Evolutionary conservation across 108 stramenopile species (phyloP), one percentile per base, ranked within the genome.

Genomic region (Mediolabrus comicus): DNA sequence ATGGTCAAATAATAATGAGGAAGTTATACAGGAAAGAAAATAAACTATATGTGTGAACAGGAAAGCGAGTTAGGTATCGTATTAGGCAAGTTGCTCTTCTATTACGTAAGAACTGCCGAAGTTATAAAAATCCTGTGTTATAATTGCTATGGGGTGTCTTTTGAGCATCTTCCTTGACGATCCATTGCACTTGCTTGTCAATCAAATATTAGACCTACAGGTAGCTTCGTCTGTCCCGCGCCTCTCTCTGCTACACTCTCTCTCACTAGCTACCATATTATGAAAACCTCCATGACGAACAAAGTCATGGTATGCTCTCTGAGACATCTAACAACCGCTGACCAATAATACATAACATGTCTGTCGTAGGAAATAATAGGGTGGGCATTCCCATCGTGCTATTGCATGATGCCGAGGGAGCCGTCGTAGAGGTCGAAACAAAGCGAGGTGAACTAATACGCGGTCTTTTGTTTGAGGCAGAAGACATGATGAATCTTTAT

Each of bases 401-500:
- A 29, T 80, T 95, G 11, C 90, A 95, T 71, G 94, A 95, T 62
- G 89, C 87, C 52, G 94, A 92, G 69, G 91, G 94, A 4, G 89
- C 87, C 4, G 91, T 95, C 33, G 53, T 92, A 12, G 88, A 90
- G 53, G 84, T 95, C 32, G 94, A 95, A 74, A 95, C 94, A 31
- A 95, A 89, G 62, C 78, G 78, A 14, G 91, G 91, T 24, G 88
- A 95, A 62, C 60, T 90, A 25, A 88, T 95, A 38, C 91, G 94
- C 9, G 94, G 94, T 22, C 67, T 92, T 0, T 65, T 95, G 25
- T 95, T 95, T 69, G 94, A 95, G 69, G 94, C 94, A 4, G 94
- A 95, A 79, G 93, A 91, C 76, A 84, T 85, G 83, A 94, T 94
- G 92, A 94, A 94, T 74, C 77, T 94, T 57, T 94, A 94, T 73